phyloP scores from a whole-genome alignment of 352 stramenopile genomes.

The Sclerospora graminicola region DNA sequence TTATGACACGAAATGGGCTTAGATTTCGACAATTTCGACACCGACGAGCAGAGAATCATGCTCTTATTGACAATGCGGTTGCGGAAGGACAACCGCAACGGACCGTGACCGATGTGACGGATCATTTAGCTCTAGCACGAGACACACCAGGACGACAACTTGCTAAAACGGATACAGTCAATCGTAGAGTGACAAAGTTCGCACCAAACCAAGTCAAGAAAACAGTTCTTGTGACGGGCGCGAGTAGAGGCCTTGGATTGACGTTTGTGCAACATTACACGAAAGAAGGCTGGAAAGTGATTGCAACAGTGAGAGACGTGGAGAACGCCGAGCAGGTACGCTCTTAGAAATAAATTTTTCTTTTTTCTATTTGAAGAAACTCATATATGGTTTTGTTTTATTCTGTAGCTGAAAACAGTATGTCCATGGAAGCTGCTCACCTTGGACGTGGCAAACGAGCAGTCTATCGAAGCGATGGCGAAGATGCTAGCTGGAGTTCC shows the following conservation, averaged over 20 bases:
- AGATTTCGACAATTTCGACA: too few species aligned
- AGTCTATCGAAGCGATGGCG: constrained; percentile 27
- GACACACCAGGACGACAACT: constrained; percentile 1
- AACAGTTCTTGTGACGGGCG: constrained; percentile 38
- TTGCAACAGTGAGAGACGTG: too few species aligned
- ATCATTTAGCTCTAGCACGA: constrained; percentile 10
- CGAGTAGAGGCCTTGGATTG: constrained; percentile 31
- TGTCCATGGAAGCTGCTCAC: constrained; percentile 12
- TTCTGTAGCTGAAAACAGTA: constrained; percentile 11
- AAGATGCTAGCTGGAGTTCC: constrained; percentile 22
- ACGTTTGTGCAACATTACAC: constrained; percentile 33
- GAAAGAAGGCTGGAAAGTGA: constrained; percentile 39
- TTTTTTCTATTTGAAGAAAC: neutral
- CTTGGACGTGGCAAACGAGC: constrained; percentile 16
- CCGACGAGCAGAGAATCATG: constrained; percentile 6
- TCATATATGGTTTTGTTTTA: neutral
- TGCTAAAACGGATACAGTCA: neutral
- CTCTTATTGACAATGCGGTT: neutral
- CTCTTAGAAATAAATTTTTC: neutral
- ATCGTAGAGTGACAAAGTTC: neutral
- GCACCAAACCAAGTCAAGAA: constrained; percentile 2
- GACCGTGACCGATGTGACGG: constrained; percentile 10
- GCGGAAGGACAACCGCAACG: constrained; percentile 3
- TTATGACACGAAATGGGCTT: constrained; percentile 16
- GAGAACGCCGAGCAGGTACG: neutral